Base-by-base conservation (phyloP, 1,284 basidiomycete genomes). In the Cystobasidium sp. region DNA sequence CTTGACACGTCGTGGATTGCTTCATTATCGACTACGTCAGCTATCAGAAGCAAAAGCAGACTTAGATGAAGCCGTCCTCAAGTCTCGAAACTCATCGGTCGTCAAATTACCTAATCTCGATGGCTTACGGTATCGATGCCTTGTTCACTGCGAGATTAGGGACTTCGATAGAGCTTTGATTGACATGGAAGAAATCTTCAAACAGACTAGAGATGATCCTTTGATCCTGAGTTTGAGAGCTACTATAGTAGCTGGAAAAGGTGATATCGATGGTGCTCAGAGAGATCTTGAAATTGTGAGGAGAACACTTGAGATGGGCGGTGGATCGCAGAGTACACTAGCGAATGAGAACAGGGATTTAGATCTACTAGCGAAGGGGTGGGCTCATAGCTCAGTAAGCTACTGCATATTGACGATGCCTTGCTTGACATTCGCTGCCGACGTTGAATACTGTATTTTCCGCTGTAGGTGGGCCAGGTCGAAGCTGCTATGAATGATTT, bases 291-390 rank as follows among this genome's bases (percentile, higher is more conserved):
- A 61, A 0, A 39, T 37, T 1, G 75, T 77, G 0, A 51, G 69
- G 1, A 39, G 24, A 14, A 75, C 77, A 39, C 70, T 78, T 16
- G n/a, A 22, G 53, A 24, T 31, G 6, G n/a, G 12, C 37, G 44
- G 14, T 43, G 22, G 56, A 6, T 64, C 77, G 1, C 72, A 73
- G 0, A 53, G 61, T 59, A 31, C 62, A 14, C 44, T 78, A 5
- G 76, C 76, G 0, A 76, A 76, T 24, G 47, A 55, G 2, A 77
- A 78, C 8, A 51, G 61, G 18, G 78, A 78, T 51, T 47, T 78
- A n/a, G 78, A 78, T 46, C 76, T 71, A 20, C 55, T 78, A 14
- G 75, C 71, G 16, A 61, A 77, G 58, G 76, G 77, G 10, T 78
- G 77, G 77, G 77, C 74, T 6, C 76, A 76, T 46, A 68, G 66